These are phyloP conservation scores for Periconia sp. DNA, from an alignment of 2,329 filamentous ascomycete genomes.

Conservation along the genomic window DNA sequence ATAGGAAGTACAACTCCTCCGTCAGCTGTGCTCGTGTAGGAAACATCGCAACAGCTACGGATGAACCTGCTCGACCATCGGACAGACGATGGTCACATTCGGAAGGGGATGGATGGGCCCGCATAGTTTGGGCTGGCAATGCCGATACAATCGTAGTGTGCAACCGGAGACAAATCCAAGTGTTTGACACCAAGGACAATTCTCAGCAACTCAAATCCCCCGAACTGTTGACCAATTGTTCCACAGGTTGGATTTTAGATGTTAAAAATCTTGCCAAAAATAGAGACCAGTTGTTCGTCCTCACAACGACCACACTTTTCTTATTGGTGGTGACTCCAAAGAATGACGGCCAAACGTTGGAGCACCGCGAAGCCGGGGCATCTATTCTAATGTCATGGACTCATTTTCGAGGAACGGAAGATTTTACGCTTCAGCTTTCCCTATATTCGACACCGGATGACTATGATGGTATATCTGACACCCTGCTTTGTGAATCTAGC, in stretches of 20 bases:
- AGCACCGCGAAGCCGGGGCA: constrained; percentile 32
- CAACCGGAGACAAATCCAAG: constrained; percentile 49
- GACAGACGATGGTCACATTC: too few species aligned
- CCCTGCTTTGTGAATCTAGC: background rate
- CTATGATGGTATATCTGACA: constrained; percentile 28
- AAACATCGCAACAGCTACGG: constrained; percentile 4
- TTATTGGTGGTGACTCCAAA: constrained; percentile 53
- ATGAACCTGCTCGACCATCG: too few species aligned
- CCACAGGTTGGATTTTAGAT: constrained; percentile 62
- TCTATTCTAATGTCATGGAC: constrained; percentile 54
- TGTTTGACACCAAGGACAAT: constrained; percentile 43
- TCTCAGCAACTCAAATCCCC: constrained; percentile 28
- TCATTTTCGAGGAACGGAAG: constrained; percentile 62
- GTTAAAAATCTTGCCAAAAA: constrained; percentile 56
- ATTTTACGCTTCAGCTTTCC: constrained; percentile 55
- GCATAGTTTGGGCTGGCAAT: constrained; percentile 56
- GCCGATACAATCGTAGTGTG: constrained; percentile 59
- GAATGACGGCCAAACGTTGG: constrained; percentile 26
- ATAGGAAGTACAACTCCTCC: constrained; percentile 36
- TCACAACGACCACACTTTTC: constrained; percentile 62
- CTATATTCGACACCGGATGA: constrained; percentile 33
- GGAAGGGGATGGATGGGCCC: constrained; percentile 56
- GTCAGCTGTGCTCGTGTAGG: constrained; percentile 41
- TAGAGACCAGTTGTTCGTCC: constrained; percentile 60
- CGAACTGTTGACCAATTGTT: constrained; percentile 29